Evolutionary conservation across 305 asterid genomes (phyloP), one percentile per base, ranked within the genome.

Genomic region (Fraxinus velutina): DNA sequence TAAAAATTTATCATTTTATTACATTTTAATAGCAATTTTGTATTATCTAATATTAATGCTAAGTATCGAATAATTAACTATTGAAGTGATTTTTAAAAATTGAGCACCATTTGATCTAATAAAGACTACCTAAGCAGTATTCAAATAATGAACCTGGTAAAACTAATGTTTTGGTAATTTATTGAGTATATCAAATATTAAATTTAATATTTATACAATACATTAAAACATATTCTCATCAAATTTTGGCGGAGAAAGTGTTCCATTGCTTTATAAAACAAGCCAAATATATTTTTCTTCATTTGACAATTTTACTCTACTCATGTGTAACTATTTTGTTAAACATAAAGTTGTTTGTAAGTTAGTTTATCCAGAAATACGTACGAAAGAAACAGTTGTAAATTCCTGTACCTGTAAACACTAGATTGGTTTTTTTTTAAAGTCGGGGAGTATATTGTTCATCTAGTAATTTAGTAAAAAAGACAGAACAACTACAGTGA

Each of bases 231-330:
- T 24, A 64, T 64, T 64, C 7, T 27, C 15, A 66, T 66, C 73
- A 66, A 24, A 64, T 73, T 24, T 71, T 77, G 80, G 78, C 76
- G 70, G 83, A 79, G 83, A 78, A 85, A 50, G 60, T 77, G 79
- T 5, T 27, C 17, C 32, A 10, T 10, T 9, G 73, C 73, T 66
- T 27, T 66, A 10, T 24, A 66, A 66, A 24, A 4, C 8, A 66
- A 66, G 36, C 7, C 73, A 66, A 66, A 66, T 66, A 66, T 24
- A 1, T 12, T 66, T 24, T 66, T 15, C 33, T 64, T 22, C 32
- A 5, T 60, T 50, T 73, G 55, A 78, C 68, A 85, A 60, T 50
- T 30, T 30, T 66, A 32, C 78, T 32, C 79, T n/a, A 81, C 50
- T 47, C 47, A 71, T 70, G 75, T 70, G 42, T 5, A 24, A 64